These are phyloP conservation scores for Helianthus tuberosus DNA, from an alignment of 129 eudicot species.

Conservation along the genomic window DNA sequence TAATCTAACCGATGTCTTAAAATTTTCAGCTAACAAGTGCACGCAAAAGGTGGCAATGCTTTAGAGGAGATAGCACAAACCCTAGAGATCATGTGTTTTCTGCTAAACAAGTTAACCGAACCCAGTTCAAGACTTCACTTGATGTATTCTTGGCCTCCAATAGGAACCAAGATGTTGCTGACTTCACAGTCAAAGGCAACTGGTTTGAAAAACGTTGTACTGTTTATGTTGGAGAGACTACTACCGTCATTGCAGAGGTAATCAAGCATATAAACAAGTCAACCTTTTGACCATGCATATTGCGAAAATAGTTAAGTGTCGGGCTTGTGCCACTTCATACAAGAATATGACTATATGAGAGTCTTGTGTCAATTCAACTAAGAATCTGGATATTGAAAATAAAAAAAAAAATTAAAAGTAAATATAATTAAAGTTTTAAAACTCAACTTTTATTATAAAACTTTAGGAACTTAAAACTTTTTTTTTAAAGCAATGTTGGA, in stretches of 20 bases:
- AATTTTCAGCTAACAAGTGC: slow-evolving; percentile 37
- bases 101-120: slow-evolving; percentile 27
- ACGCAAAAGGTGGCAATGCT: slow-evolving; percentile 58
- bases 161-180: slow-evolving; percentile 38
- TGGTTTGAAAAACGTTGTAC: slow-evolving; percentile 23
- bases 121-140: slow-evolving; percentile 52
- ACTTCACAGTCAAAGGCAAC: slow-evolving; percentile 47
- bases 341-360: no score
- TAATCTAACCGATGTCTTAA: not conserved
- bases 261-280: not conserved
- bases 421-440: no score
- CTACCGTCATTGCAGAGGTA: slow-evolving; percentile 32
- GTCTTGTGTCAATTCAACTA: no score
- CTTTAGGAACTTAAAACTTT: no score
- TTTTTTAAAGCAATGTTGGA: no score
- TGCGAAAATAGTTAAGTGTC: not conserved
- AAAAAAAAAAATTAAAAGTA: no score
- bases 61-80: slow-evolving; percentile 61
- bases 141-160: slow-evolving; percentile 59
- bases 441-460: no score
- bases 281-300: not conserved
- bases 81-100: slow-evolving; percentile 48
- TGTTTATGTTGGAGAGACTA: slow-evolving; percentile 31
- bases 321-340: not conserved
- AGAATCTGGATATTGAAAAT: no score